These are phyloP conservation scores for Asterionellopsis glacialis DNA, from an alignment of 108 stramenopile species.

Conservation along the genomic window DNA sequence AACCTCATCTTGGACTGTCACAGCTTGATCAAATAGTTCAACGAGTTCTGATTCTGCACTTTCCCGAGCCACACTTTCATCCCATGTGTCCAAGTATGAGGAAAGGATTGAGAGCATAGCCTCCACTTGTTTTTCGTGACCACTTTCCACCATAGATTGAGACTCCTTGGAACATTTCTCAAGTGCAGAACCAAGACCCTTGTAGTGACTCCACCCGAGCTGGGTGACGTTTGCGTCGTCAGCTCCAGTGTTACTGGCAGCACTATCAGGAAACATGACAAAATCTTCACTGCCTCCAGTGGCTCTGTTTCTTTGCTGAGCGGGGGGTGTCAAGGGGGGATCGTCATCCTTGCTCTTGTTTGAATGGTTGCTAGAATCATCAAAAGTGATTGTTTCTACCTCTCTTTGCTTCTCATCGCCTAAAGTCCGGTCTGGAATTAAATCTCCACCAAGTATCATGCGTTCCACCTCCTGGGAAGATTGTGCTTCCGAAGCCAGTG, in stretches of 20 bases:
- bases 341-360: background rate
- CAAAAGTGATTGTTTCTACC: constrained; percentile 25
- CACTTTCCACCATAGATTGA: background rate
- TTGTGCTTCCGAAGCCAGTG: constrained; percentile 11
- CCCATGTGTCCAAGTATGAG: constrained; percentile 71
- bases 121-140: constrained; percentile 24
- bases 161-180: constrained; percentile 26
- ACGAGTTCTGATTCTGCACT: constrained; percentile 74
- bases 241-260: constrained; percentile 14
- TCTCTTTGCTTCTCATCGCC: constrained; percentile 1
- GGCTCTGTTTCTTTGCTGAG: no score
- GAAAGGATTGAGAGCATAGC: constrained; percentile 38
- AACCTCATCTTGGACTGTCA: background rate
- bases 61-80: constrained; percentile 56
- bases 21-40: constrained; percentile 51
- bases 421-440: constrained; percentile 28
- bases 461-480: constrained; percentile 60
- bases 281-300: constrained; percentile 49
- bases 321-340: background rate
- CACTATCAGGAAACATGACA: constrained; percentile 55
- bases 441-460: constrained; percentile 63
- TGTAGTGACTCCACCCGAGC: constrained; percentile 44
- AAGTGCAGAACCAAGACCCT: constrained; percentile 67
- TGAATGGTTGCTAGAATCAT: background rate
- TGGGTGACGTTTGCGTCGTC: constrained; percentile 30